Evolutionary conservation across 306 rosid genomes (phyloP).

Genomic region (Castanea crenata): DNA sequence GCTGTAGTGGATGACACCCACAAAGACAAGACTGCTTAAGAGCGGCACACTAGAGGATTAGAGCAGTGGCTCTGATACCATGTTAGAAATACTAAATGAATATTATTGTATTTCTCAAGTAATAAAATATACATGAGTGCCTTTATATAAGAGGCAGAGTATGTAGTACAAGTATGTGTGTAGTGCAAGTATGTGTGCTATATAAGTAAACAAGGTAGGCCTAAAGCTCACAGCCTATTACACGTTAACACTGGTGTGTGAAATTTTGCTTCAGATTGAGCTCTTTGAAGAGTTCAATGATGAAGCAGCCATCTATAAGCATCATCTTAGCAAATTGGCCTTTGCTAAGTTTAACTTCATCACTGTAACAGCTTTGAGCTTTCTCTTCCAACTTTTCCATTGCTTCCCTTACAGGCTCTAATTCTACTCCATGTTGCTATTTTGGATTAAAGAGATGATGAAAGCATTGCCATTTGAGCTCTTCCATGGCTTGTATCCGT

Average conservation of each 20-base stretch:
- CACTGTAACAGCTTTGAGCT: slow-evolving; percentile 26
- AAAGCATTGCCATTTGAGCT: slow-evolving; percentile 19
- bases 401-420: slow-evolving; percentile 18
- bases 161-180: no score
- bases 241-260: background rate
- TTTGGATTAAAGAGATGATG: slow-evolving; percentile 13
- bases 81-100: no score
- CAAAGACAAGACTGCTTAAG: no score
- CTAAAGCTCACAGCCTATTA: no score
- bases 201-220: no score
- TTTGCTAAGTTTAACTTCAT: slow-evolving; percentile 7
- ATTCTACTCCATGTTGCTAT: background rate
- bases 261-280: background rate
- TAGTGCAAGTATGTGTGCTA: no score
- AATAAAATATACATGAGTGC: no score
- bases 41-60: no score
- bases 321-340: slow-evolving; percentile 40
- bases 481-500: slow-evolving; percentile 17
- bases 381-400: slow-evolving; percentile 18
- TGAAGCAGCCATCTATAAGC: slow-evolving; percentile 38
- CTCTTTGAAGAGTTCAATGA: slow-evolving; percentile 35
- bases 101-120: no score
- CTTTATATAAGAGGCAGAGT: no score
- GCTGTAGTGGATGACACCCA: no score
- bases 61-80: no score